These are phyloP conservation scores for Plasmodium gonderi DNA, from an alignment of 169 alveolate genomes.

Conservation along the genomic window DNA sequence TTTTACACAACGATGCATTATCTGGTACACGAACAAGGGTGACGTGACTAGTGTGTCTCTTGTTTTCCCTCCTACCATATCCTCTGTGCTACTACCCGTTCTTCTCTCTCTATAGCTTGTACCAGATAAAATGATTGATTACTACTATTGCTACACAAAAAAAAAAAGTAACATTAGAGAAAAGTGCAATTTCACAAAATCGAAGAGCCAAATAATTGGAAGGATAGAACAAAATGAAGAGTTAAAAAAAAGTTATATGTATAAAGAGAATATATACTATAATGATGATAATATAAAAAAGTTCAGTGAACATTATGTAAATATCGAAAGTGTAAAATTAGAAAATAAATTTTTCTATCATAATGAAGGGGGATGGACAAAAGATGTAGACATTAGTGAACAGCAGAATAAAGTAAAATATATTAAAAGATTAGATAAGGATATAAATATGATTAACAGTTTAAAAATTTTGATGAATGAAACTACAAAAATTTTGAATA, in stretches of 20 bases:
- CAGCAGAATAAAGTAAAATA: conserved; percentile 61
- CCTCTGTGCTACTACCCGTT: not conserved
- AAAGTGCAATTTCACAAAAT: conserved; percentile 16
- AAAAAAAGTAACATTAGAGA: conserved; percentile 28
- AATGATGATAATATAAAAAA: conserved; percentile 63
- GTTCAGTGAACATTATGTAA: conserved; percentile 31
- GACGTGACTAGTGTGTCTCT: too few relatives aligned
- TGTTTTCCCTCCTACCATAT: not conserved
- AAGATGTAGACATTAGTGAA: conserved; percentile 59
- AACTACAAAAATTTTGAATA: conserved; percentile 59
- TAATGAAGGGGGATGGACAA: conserved; percentile 73
- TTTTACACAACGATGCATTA: too few relatives aligned
- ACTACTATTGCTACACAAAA: conserved; percentile 55
- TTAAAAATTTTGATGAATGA: conserved; percentile 56
- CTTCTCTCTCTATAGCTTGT: not conserved
- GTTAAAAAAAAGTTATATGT: conserved; percentile 33
- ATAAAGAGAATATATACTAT: conserved; percentile 35
- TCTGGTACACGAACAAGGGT: too few relatives aligned
- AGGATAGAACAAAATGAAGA: conserved; percentile 33
- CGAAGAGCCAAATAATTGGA: conserved; percentile 41
- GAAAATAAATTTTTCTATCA: conserved; percentile 70
- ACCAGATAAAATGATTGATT: conserved; percentile 14
- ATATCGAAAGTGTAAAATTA: conserved; percentile 55
- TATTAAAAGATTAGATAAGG: conserved; percentile 46
- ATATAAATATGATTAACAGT: conserved; percentile 53